Conservation (phyloP, 345 rosid genomes). For the Eucalyptus pauciflora region DNA sequence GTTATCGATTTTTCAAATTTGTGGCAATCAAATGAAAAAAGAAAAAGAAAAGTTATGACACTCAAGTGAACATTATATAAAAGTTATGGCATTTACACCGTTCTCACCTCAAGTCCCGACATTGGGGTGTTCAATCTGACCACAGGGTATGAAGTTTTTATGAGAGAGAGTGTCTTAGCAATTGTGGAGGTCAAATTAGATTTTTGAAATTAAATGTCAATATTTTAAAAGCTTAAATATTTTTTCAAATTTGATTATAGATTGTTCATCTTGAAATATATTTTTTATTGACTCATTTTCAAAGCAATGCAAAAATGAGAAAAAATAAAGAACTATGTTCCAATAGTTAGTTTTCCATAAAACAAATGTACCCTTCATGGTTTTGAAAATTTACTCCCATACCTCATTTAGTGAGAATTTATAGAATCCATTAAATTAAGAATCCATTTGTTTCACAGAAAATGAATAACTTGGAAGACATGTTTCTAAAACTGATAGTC, state of each 20-base stretch:
- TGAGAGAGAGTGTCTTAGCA: background rate
- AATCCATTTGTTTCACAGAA: too few relatives aligned
- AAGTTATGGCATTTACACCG: accelerated
- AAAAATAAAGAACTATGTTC: background rate
- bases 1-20: too few relatives aligned
- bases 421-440: too few relatives aligned
- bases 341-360: background rate
- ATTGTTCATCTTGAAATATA: background rate
- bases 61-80: too few relatives aligned
- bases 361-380: background rate
- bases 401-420: too few relatives aligned
- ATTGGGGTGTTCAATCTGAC: background rate
- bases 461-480: too few relatives aligned
- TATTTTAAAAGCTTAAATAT: background rate
- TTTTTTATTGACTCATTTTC: background rate
- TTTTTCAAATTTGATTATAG: background rate
- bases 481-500: too few relatives aligned
- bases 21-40: too few relatives aligned
- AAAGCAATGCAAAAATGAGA: background rate
- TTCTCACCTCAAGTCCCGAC: background rate
- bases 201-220: background rate
- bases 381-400: background rate
- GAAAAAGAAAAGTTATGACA: too few relatives aligned
- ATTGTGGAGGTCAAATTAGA: background rate
- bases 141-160: background rate